Conservation (phyloP, 139 green algal genomes). For the Picochlorum sp. region DNA sequence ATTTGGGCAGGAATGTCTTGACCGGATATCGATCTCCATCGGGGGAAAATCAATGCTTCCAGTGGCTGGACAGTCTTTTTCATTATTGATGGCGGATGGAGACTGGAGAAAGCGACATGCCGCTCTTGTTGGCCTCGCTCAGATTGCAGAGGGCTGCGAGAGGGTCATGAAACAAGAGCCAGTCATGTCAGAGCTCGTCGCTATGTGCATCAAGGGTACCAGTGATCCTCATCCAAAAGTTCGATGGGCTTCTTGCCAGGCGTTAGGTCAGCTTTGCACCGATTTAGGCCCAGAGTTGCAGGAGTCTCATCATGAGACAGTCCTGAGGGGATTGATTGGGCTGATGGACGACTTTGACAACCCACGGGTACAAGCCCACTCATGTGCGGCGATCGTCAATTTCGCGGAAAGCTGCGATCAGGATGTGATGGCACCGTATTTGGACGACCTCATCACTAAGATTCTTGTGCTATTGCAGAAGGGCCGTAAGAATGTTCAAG, state of each 20-base stretch:
- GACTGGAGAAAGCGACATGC: slow-evolving; percentile 91
- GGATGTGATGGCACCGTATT: slow-evolving; percentile 80
- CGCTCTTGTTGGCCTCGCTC: slow-evolving; percentile 80
- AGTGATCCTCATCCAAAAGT: slow-evolving; percentile 70
- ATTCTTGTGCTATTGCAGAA: slow-evolving; percentile 78
- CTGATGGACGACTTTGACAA: slow-evolving; percentile 82
- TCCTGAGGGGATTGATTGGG: slow-evolving; percentile 52
- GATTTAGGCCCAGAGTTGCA: slow-evolving; percentile 95
- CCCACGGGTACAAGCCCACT: slow-evolving; percentile 90
- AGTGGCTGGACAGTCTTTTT: slow-evolving; percentile 60
- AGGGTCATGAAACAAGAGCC: slow-evolving; percentile 77
- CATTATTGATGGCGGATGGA: slow-evolving; percentile 53
- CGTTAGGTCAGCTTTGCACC: slow-evolving; percentile 95
- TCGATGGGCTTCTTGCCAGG: slow-evolving; percentile 94
- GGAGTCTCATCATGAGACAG: slow-evolving; percentile 22
- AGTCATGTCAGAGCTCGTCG: slow-evolving; percentile 55
- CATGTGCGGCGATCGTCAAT: slow-evolving; percentile 91
- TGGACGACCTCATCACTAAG: slow-evolving; percentile 85
- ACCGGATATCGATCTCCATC: slow-evolving; percentile 83
- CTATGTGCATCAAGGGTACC: slow-evolving; percentile 68
- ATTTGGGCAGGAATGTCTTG: slow-evolving; percentile 84
- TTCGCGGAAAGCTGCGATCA: slow-evolving; percentile 83
- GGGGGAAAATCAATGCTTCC: slow-evolving; percentile 84
- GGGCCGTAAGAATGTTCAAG: slow-evolving; percentile 68
- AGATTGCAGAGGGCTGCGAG: slow-evolving; percentile 94